phyloP scores from a whole-genome alignment of 352 stramenopile species.

The Phytophthora hibernalis region DNA sequence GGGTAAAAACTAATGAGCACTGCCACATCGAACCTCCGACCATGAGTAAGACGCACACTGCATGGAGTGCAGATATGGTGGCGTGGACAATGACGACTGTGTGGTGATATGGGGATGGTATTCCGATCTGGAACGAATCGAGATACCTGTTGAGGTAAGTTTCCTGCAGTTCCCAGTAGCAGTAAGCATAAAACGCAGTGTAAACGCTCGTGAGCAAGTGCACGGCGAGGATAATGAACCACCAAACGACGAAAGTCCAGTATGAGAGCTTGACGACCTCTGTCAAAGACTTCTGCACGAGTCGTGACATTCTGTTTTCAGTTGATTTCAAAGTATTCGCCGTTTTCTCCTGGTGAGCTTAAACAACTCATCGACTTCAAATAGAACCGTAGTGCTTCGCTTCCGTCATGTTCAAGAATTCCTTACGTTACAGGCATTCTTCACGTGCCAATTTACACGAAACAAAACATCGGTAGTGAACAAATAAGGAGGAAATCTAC shows the following conservation, averaged over 20 bases:
- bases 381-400: too few relatives aligned
- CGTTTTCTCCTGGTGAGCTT: too few relatives aligned
- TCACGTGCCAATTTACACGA: too few relatives aligned
- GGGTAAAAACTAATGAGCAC: slow-evolving; percentile 13
- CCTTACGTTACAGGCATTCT: too few relatives aligned
- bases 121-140: slow-evolving; percentile 23
- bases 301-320: too few relatives aligned
- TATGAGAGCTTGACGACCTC: neutral
- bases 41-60: slow-evolving; percentile 26
- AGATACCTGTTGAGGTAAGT: slow-evolving; percentile 18
- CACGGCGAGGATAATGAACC: neutral
- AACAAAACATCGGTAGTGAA: too few relatives aligned
- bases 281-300: neutral
- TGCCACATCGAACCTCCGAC: slow-evolving; percentile 1
- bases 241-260: neutral
- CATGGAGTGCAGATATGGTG: slow-evolving; percentile 27
- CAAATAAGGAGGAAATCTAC: too few relatives aligned
- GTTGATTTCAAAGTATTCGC: too few relatives aligned
- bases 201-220: neutral
- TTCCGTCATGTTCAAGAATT: too few relatives aligned
- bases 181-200: neutral
- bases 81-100: slow-evolving; percentile 21
- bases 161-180: slow-evolving; percentile 5
- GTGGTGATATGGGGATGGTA: slow-evolving; percentile 19
- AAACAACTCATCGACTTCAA: too few relatives aligned